phyloP scores from a whole-genome alignment of 2,329 filamentous ascomycete genomes.

The Aureobasidium sp. region DNA sequence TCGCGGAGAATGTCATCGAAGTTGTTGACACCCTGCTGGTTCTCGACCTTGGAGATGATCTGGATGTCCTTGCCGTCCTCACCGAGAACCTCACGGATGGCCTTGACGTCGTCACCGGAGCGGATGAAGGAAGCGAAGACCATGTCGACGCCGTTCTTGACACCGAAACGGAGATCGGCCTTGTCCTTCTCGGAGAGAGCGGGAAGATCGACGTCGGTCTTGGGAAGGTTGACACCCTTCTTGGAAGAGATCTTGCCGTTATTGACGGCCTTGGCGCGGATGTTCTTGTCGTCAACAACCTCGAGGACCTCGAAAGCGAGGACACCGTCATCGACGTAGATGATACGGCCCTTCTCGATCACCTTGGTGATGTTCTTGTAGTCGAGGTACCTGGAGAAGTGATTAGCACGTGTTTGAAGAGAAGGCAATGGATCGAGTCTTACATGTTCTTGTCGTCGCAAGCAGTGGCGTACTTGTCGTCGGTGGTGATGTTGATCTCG shows the following conservation, averaged over 20 bases:
- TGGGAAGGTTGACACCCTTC: conserved; percentile 98
- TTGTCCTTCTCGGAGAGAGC: conserved; percentile 98
- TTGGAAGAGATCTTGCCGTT: conserved; percentile 98
- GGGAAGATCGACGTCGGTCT: conserved; percentile 96
- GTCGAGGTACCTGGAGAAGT: conserved; percentile 73
- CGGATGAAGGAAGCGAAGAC: conserved; percentile 98
- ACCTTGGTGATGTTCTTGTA: conserved; percentile 99
- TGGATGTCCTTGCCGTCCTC: conserved; percentile 92
- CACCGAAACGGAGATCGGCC: conserved; percentile 84
- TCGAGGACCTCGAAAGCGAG: conserved; percentile 90
- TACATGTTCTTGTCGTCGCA: conserved; percentile 93
- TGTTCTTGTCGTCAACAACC: conserved; percentile 78
- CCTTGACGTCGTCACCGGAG: conserved; percentile 80
- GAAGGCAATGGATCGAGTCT: conserved; percentile 26
- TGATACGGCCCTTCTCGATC: conserved; percentile 79
- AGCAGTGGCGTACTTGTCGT: conserved; percentile 78
- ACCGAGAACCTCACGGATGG: conserved; percentile 87
- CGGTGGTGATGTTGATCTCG: conserved; percentile 92
- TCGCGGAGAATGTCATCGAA: conserved; percentile 93
- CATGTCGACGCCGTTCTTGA: conserved; percentile 99
- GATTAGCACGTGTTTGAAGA: background rate
- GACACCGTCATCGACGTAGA: conserved; percentile 98
- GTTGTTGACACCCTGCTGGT: conserved; percentile 99
- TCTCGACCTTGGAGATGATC: conserved; percentile 99
- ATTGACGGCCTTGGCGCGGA: conserved; percentile 83